These are phyloP conservation scores for Penicillium simplicissimum DNA, from an alignment of 495 filamentous ascomycete genomes.

Conservation along the genomic window DNA sequence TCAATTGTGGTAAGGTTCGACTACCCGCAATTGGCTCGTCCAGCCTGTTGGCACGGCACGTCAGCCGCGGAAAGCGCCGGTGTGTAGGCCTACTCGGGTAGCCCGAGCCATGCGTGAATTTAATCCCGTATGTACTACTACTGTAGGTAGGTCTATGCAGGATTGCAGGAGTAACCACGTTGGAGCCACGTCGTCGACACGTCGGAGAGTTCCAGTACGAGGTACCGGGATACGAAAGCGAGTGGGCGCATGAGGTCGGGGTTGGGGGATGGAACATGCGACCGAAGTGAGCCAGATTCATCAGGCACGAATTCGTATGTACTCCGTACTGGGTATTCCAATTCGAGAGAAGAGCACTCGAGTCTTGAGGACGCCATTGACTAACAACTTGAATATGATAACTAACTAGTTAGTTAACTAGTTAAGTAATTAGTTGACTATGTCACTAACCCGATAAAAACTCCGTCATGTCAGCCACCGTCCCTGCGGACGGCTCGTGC, in stretches of 20 bases:
- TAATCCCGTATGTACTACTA: no score
- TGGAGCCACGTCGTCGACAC: not conserved
- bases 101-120: not conserved
- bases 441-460: not conserved
- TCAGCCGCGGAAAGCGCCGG: constrained; percentile 32
- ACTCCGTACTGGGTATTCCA: not conserved
- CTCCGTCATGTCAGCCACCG: not conserved
- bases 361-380: not conserved
- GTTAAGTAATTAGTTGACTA: no score
- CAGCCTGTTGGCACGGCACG: constrained; percentile 2
- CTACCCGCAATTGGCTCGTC: constrained; percentile 13
- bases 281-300: not conserved
- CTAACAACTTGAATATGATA: not conserved
- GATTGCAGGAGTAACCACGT: not conserved
- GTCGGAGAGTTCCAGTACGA: not conserved
- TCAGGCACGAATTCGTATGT: not conserved
- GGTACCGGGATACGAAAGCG: constrained; percentile 13
- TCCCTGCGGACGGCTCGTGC: not conserved
- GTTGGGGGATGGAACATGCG: not conserved
- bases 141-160: no score
- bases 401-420: no score
- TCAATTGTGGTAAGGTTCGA: not conserved
- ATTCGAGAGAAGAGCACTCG: not conserved
- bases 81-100: constrained; percentile 11
- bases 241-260: not conserved